Conservation (phyloP, 805 yeast species). For the Deakozyma indianensis region DNA sequence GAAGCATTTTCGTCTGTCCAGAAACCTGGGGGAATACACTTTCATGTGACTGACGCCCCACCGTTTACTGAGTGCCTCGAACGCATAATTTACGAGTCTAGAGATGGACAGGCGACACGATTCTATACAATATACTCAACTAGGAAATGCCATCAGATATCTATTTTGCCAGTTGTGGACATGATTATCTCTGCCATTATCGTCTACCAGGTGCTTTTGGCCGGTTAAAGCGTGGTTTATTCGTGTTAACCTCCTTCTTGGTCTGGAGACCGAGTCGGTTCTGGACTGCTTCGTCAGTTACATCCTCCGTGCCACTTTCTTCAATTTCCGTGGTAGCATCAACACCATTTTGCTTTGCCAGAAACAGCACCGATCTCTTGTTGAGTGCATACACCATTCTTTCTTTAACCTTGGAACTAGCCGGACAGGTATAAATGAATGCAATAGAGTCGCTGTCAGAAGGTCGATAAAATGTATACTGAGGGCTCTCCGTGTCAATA, state of each 20-base stretch:
- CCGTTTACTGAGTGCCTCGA: no score
- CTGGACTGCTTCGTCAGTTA: neutral
- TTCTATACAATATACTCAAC: no score
- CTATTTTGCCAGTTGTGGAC: neutral
- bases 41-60: no score
- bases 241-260: neutral
- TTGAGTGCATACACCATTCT: slow-evolving; percentile 79
- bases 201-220: neutral
- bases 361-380: neutral
- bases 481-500: slow-evolving; percentile 35
- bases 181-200: neutral
- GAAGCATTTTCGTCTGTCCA: no score
- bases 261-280: neutral
- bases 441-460: slow-evolving; percentile 22
- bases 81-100: no score
- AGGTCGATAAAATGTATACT: slow-evolving; percentile 29
- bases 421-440: slow-evolving; percentile 80
- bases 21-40: no score
- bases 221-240: neutral
- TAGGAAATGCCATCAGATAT: no score
- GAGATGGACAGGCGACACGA: no score
- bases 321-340: neutral
- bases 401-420: slow-evolving; percentile 77
- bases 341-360: neutral
- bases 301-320: neutral